Evolutionary conservation across 1,284 basidiomycete genomes (phyloP).

Genomic region (Xerocomus amazonicus): DNA sequence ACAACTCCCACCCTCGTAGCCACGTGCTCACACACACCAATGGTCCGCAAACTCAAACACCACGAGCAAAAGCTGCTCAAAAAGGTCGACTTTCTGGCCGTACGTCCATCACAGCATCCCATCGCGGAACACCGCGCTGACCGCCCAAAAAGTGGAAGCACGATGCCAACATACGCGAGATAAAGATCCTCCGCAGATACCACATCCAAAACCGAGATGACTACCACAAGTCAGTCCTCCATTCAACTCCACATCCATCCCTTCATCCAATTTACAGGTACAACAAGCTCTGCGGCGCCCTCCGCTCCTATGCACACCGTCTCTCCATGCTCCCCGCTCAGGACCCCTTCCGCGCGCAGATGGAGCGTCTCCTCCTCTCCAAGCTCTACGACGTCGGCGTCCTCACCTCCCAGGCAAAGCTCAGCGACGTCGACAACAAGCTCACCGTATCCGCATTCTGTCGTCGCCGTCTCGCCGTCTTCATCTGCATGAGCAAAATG

Average conservation of each 20-base stretch:
- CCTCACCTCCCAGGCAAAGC: conserved; percentile 74
- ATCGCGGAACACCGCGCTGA: not conserved
- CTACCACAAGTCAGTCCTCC: conserved; percentile 77
- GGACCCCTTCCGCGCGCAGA: conserved; percentile 84
- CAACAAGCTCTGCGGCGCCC: conserved; percentile 90
- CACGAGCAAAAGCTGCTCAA: conserved; percentile 94
- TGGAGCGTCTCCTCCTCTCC: conserved; percentile 84
- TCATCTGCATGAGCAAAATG: conserved; percentile 94
- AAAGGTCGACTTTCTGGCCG: conserved; percentile 92
- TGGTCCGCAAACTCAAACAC: conserved; percentile 89
- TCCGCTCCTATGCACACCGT: conserved; percentile 85
- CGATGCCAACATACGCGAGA: conserved; percentile 88
- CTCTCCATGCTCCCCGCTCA: conserved; percentile 85
- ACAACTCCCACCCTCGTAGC: conserved; percentile 28
- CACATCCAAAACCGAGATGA: conserved; percentile 94
- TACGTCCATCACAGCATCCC: conserved; percentile 38
- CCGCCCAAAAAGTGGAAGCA: conserved; percentile 81
- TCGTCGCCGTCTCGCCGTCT: conserved; percentile 86
- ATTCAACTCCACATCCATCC: conserved; percentile 12
- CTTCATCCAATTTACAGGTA: conserved; percentile 53
- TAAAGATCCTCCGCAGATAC: conserved; percentile 94
- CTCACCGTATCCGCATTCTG: conserved; percentile 95
- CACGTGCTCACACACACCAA: conserved; percentile 30
- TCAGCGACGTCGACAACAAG: conserved; percentile 92
- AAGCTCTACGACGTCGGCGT: conserved; percentile 99